Percentiles rank a stretch among this genome's conserved stretches.
Conservation (phyloP, 768 basidiomycete species). For the Mycena filopes region DNA sequence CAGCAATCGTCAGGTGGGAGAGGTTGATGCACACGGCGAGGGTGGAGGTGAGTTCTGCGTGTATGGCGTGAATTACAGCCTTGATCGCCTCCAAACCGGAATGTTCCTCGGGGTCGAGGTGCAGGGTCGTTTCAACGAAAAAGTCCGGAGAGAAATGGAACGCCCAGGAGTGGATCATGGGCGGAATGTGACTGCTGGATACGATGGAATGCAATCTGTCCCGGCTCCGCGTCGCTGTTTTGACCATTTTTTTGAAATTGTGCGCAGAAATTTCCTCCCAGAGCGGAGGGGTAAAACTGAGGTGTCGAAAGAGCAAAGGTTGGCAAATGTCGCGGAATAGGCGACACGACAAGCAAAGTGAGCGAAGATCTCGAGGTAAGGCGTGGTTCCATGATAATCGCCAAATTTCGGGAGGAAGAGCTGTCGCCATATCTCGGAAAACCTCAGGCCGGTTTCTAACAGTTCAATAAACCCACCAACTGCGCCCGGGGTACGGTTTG, state of each 20-base stretch:
- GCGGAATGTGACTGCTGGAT: slow-evolving; percentile 1
- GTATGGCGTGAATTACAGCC: not conserved
- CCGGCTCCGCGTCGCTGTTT: not conserved
- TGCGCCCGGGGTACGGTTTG: too few species aligned
- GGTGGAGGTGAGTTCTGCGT: slow-evolving; percentile 1
- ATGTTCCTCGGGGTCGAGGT: not conserved
- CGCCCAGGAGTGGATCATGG: slow-evolving; percentile 14
- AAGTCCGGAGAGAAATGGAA: not conserved
- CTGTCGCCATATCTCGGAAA: not conserved
- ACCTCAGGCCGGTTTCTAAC: too few species aligned
- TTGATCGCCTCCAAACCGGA: not conserved
- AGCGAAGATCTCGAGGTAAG: not conserved
- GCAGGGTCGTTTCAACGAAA: not conserved
- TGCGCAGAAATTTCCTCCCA: not conserved
- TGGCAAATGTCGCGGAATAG: slow-evolving; percentile 25
- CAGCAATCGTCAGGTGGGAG: not conserved
- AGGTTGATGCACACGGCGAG: slow-evolving; percentile 16
- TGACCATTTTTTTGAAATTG: not conserved
- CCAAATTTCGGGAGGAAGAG: slow-evolving; percentile 17
- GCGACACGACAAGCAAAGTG: slow-evolving; percentile 14
- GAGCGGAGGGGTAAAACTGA: not conserved
- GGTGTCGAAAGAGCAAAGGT: slow-evolving; percentile 5
- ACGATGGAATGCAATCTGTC: slow-evolving; percentile 11
- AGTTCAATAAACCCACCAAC: too few species aligned
- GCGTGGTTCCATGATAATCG: not conserved